A percentile compares a stretch with the other conserved stretches of the same genome.
Conservation (phyloP, 179 eudicot genomes). For the Beta lomatogona region DNA sequence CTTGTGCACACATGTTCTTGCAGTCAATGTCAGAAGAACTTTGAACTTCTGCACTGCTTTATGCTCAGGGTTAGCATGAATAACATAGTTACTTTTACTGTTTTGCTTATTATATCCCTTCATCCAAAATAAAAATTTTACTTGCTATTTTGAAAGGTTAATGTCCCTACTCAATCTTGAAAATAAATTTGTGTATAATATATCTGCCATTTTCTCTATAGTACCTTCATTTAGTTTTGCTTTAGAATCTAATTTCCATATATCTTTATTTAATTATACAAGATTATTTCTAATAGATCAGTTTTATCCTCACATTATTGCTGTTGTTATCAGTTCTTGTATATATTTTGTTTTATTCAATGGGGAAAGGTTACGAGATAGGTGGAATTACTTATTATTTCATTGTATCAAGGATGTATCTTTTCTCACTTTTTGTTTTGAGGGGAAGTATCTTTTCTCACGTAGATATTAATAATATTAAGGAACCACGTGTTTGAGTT, state of each 20-base stretch:
- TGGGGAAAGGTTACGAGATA: not conserved
- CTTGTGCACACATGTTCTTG: conserved; percentile 67
- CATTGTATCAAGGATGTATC: not conserved
- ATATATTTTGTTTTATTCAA: not conserved
- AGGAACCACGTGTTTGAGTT: not conserved
- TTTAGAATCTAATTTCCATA: not conserved
- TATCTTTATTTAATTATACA: not conserved
- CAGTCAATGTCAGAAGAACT: conserved; percentile 77
- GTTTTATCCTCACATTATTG: not conserved
- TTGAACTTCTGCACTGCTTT: conserved; percentile 88
- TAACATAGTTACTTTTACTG: not conserved
- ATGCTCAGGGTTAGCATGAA: conserved; percentile 75
- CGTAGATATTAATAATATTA: not conserved
- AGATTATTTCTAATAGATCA: not conserved
- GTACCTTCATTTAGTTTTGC: not conserved
- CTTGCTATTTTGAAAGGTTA: not conserved
- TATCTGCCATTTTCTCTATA: not conserved
- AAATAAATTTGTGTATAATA: too few relatives aligned
- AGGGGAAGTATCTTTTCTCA: not conserved
- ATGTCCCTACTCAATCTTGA: not conserved
- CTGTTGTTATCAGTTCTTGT: not conserved
- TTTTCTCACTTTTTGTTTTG: too few relatives aligned
- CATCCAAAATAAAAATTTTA: not conserved
- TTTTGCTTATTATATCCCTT: conserved; percentile 1
- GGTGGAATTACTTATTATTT: not conserved